phyloP scores from a whole-genome alignment of 2,329 filamentous ascomycete species.

The Pseudogymnoascus destructans region DNA sequence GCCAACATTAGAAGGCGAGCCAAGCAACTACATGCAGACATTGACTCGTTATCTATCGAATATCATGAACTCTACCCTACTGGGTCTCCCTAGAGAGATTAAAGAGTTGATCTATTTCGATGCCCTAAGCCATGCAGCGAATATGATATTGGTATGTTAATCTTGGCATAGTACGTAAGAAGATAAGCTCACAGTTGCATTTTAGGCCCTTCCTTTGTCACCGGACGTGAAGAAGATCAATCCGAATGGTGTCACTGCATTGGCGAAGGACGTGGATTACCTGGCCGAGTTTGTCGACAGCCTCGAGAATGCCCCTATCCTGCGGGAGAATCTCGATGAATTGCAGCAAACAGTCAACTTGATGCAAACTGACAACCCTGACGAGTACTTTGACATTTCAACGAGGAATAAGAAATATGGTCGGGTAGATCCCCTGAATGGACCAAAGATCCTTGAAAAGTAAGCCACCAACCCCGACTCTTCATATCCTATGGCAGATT shows the following conservation, averaged over 20 bases:
- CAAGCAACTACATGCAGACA: conserved; percentile 91
- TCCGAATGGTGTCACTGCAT: conserved; percentile 65
- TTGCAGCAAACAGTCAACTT: conserved; percentile 83
- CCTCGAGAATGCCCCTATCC: conserved; percentile 71
- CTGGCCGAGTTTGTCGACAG: conserved; percentile 76
- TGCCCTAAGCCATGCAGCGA: conserved; percentile 78
- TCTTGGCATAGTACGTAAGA: background rate
- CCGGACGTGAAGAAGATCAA: conserved; percentile 75
- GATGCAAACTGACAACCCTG: conserved; percentile 78
- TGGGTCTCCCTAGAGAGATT: conserved; percentile 88
- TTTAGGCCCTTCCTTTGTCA: conserved; percentile 38
- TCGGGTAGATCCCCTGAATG: conserved; percentile 81
- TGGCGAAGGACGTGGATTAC: conserved; percentile 73
- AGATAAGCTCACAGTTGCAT: background rate
- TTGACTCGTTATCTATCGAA: conserved; percentile 85
- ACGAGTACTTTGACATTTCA: conserved; percentile 91
- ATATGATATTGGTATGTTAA: conserved; percentile 56
- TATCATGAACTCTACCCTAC: conserved; percentile 89
- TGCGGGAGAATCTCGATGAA: conserved; percentile 82
- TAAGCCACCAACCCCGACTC: conserved; percentile 29
- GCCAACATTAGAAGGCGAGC: conserved; percentile 50
- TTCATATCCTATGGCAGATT: background rate
- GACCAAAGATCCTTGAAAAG: conserved; percentile 86
- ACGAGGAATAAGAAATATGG: conserved; percentile 88
- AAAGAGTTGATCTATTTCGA: conserved; percentile 98